These are phyloP conservation scores for Elsinoe necatrix DNA, from an alignment of 2,329 filamentous ascomycete species.

Conservation along the genomic window DNA sequence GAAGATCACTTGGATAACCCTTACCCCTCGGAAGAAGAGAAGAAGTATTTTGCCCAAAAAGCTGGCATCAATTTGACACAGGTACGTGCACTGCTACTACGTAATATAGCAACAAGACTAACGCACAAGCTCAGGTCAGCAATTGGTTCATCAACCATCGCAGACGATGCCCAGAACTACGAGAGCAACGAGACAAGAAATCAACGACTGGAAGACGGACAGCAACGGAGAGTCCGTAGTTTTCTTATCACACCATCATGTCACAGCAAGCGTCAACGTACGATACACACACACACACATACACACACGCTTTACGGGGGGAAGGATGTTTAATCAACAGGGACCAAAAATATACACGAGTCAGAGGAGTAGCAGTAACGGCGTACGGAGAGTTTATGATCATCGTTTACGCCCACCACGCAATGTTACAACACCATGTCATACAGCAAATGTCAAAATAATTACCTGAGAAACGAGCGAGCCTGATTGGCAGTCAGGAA, in stretches of 20 bases:
- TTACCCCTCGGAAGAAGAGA: constrained; percentile 33
- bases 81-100: constrained; percentile 4
- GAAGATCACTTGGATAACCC: constrained; percentile 33
- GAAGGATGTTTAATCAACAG: not conserved
- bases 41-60: constrained; percentile 20
- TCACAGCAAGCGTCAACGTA: not conserved
- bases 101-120: not conserved
- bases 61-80: constrained; percentile 33
- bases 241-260: not conserved
- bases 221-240: constrained; percentile 11
- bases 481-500: constrained; percentile 7
- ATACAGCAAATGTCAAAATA: constrained; percentile 2
- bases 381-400: not conserved
- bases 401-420: not conserved
- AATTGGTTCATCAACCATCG: constrained; percentile 36
- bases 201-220: constrained; percentile 11
- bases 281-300: not conserved
- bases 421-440: not conserved
- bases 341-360: not conserved
- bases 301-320: not conserved
- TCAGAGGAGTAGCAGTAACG: not conserved
- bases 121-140: constrained; percentile 24
- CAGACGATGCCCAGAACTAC: constrained; percentile 30
- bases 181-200: constrained; percentile 29
- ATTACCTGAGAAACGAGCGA: not conserved